Evolutionary conservation across 495 filamentous ascomycete species (phyloP), one percentile per base, ranked within the genome.

Genomic region (Aspergillus cristatus): DNA sequence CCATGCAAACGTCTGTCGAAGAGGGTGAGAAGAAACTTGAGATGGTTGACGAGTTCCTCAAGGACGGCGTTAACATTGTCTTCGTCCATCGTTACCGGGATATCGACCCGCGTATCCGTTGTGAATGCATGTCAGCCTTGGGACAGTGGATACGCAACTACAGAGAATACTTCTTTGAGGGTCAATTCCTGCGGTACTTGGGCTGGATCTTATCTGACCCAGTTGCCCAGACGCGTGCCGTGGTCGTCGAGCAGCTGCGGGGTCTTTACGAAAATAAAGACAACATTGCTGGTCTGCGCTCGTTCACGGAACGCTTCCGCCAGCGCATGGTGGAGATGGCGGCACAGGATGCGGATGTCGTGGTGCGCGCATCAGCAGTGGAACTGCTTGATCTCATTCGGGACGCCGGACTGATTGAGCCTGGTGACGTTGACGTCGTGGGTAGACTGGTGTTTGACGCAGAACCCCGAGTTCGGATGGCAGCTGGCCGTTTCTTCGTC

Each of bases 61-160:
- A 79, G 41, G 82, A 90, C 48, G 79, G 84, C 37, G 88, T 96
- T 45, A 82, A 94, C 39, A 81, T 84, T 7, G 78, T 96, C 18
- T 98, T 91, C 47, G 79, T 94, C 18, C 88, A 97, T 57, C 83
- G 91, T 17, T 97, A 96, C 56, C 85, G 91, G 24, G 91, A 98
- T 46, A 74, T 96, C 14, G 91, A 98, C 57, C 74, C 84, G 1
- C 82, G 69, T 42, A 94, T 98, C 36, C 76, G 91, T 25, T 73
- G 77, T 2, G 86, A 94, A 42, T 94, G 87, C 50, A 75, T 94
- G 31, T 73, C 79, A 35, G 85, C 86, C 6, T 69, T 98, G 15
- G 86, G 87, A 26, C 70, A 75, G 20, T 98, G 91, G 91, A 87
- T 97, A 48, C 71, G 74, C 45, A 76, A 71, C 12, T 77, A 91